Percentiles rank a stretch among this genome's conserved stretches.
These are phyloP conservation scores for Singerocomus rubriflavus DNA, from an alignment of 1,284 basidiomycete genomes.

Conservation along the genomic window DNA sequence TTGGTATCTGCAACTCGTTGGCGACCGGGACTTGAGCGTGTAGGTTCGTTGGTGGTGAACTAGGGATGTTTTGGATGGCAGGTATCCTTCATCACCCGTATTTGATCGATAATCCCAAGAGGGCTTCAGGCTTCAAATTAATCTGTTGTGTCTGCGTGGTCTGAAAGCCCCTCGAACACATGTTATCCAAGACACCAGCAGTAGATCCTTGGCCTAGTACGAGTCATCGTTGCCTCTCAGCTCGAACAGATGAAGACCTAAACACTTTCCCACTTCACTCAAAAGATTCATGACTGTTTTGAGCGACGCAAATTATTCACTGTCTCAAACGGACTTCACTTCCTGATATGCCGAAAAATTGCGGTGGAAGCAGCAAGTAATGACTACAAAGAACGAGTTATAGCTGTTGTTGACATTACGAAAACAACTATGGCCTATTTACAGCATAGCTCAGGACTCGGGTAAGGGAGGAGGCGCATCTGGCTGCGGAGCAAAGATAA, in stretches of 20 bases:
- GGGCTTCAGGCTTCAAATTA: background rate
- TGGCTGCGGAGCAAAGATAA: constrained; percentile 81
- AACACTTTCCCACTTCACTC: background rate
- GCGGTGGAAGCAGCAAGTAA: constrained; percentile 4
- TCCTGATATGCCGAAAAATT: background rate
- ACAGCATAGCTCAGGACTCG: constrained; percentile 19
- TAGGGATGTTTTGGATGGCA: background rate
- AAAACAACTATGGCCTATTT: constrained; percentile 5
- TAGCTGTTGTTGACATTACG: constrained; percentile 15
- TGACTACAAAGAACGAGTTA: constrained; percentile 20
- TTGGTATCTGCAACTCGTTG: background rate
- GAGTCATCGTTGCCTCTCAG: background rate
- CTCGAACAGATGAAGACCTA: background rate
- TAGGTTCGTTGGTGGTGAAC: background rate
- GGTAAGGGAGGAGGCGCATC: constrained; percentile 75
- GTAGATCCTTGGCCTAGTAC: background rate
- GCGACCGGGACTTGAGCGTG: background rate
- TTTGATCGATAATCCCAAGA: background rate
- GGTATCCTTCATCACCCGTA: background rate
- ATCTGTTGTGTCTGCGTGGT: background rate
- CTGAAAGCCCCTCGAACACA: background rate
- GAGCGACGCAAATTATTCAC: no score
- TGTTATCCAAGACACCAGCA: background rate
- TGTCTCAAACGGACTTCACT: background rate
- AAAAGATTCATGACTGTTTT: no score